These are phyloP conservation scores for Pythium rishiriense DNA, from an alignment of 352 stramenopile species.

Conservation along the genomic window DNA sequence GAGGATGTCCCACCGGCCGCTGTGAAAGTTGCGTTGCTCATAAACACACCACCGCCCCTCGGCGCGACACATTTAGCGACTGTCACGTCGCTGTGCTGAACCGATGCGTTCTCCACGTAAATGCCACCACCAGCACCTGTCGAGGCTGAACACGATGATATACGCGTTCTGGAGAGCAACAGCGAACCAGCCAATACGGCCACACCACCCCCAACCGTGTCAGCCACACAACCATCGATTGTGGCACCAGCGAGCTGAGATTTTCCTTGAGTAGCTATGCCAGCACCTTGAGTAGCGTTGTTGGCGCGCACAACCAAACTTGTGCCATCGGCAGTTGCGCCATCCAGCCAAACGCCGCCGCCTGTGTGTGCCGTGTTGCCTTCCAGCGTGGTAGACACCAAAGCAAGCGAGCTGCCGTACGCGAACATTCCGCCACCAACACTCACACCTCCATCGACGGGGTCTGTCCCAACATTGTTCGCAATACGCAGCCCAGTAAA, in stretches of 20 bases:
- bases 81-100: slow-evolving; percentile 8
- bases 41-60: slow-evolving; percentile 9
- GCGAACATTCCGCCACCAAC: slow-evolving; percentile 16
- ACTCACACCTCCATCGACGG: background rate
- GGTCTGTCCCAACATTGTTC: background rate
- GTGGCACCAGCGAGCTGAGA: slow-evolving; percentile 3
- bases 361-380: slow-evolving; percentile 14
- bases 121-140: slow-evolving; percentile 16
- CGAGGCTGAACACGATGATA: background rate
- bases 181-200: slow-evolving; percentile 9
- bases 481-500: background rate
- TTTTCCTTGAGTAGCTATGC: background rate
- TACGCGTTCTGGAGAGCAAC: background rate
- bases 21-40: background rate
- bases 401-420: background rate
- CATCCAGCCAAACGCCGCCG: slow-evolving; percentile 13
- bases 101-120: slow-evolving; percentile 7
- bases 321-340: background rate
- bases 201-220: slow-evolving; percentile 15
- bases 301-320: background rate
- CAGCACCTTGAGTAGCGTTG: slow-evolving; percentile 12
- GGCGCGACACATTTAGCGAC: slow-evolving; percentile 3
- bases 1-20: background rate
- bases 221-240: slow-evolving; percentile 7
- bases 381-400: background rate